phyloP scores from a whole-genome alignment of 805 yeast species.

The Barnettozyma siamensis region DNA sequence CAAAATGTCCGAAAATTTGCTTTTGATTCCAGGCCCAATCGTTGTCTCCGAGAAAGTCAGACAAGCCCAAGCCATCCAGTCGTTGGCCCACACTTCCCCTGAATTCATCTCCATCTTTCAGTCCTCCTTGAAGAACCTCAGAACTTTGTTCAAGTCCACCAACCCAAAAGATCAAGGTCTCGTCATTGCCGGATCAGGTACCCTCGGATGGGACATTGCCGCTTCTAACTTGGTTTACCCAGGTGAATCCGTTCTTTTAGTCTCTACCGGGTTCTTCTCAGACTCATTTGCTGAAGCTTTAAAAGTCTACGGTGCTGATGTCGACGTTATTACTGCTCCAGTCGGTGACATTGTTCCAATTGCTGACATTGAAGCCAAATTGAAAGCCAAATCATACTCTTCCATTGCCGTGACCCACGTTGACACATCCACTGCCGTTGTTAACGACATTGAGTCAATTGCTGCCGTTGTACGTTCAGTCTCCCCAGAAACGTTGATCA shows the following conservation, averaged over 20 bases:
- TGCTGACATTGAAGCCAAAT: slow-evolving; percentile 47
- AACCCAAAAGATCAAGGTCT: slow-evolving; percentile 69
- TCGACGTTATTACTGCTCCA: slow-evolving; percentile 64
- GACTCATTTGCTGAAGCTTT: slow-evolving; percentile 78
- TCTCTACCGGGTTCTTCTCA: slow-evolving; percentile 88
- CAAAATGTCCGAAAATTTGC: slow-evolving; percentile 29
- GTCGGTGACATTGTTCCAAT: slow-evolving; percentile 68
- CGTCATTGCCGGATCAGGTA: slow-evolving; percentile 86
- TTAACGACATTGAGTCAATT: slow-evolving; percentile 61
- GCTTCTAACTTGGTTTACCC: slow-evolving; percentile 67
- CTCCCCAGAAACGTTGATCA: slow-evolving; percentile 75
- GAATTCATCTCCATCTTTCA: slow-evolving; percentile 75
- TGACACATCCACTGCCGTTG: slow-evolving; percentile 95
- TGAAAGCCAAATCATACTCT: slow-evolving; percentile 48
- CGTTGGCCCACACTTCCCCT: slow-evolving; percentile 87
- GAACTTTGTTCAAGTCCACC: slow-evolving; percentile 68
- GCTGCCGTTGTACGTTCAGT: slow-evolving; percentile 52
- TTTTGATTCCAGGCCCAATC: slow-evolving; percentile 83
- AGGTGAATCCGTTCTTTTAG: slow-evolving; percentile 69
- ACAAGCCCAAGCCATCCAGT: slow-evolving; percentile 73
- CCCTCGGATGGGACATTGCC: slow-evolving; percentile 90
- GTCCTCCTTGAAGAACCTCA: slow-evolving; percentile 56
- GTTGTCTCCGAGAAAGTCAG: slow-evolving; percentile 77
- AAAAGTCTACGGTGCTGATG: slow-evolving; percentile 65
- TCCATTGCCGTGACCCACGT: slow-evolving; percentile 88